phyloP scores from a whole-genome alignment of 208 protist genomes.

The Trypanosoma conorhini region DNA sequence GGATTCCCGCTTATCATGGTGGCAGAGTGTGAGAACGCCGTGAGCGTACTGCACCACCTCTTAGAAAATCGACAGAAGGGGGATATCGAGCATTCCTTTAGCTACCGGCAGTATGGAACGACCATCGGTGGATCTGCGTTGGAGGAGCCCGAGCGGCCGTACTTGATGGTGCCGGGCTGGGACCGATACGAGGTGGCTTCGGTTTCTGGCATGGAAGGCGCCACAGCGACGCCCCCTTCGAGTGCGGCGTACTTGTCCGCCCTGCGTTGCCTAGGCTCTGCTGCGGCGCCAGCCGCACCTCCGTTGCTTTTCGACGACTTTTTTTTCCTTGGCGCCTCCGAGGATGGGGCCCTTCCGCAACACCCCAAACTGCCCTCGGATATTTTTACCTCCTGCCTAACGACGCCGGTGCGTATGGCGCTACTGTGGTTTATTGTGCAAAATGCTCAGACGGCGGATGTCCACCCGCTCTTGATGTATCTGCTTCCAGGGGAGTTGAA shows the following conservation, averaged over 20 bases:
- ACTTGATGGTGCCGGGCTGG: slow-evolving; percentile 5
- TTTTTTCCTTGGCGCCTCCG: slow-evolving; percentile 85
- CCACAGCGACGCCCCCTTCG: neutral
- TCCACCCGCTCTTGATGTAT: slow-evolving; percentile 77
- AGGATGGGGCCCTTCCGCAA: slow-evolving; percentile 22
- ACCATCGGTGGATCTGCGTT: slow-evolving; percentile 21
- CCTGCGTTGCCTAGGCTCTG: slow-evolving; percentile 8
- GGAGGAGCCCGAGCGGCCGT: slow-evolving; percentile 21
- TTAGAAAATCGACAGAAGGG: slow-evolving; percentile 59
- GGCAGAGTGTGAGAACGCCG: slow-evolving; percentile 79
- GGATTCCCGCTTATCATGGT: slow-evolving; percentile 84
- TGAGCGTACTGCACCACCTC: slow-evolving; percentile 63
- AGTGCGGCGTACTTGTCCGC: neutral
- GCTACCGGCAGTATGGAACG: slow-evolving; percentile 11
- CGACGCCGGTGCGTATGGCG: slow-evolving; percentile 96
- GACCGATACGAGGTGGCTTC: neutral
- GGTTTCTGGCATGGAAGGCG: neutral
- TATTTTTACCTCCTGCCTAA: slow-evolving; percentile 99
- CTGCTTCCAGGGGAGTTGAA: slow-evolving; percentile 69
- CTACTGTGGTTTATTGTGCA: slow-evolving; percentile 94
- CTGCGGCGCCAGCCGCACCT: neutral
- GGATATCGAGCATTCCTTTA: slow-evolving; percentile 43
- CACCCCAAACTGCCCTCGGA: slow-evolving; percentile 91
- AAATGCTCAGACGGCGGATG: slow-evolving; percentile 41
- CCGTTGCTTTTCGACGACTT: slow-evolving; percentile 56